phyloP scores from a whole-genome alignment of 495 filamentous ascomycete species.

The Aspergillus avenaceus region DNA sequence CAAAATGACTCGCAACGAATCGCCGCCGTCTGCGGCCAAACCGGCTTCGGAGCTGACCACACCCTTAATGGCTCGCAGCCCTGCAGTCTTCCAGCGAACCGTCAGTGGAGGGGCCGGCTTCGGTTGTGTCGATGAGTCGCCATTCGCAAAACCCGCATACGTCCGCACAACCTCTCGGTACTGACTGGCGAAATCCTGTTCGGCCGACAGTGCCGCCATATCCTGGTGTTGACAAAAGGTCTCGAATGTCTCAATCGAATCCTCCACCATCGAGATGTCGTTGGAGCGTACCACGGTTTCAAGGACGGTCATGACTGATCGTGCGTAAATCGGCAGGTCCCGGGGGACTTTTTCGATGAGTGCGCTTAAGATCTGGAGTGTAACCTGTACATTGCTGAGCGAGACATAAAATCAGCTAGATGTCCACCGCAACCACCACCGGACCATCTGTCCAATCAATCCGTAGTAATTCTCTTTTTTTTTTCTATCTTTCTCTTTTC shows the following conservation, averaged over 20 bases:
- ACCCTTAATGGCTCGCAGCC: conserved; percentile 72
- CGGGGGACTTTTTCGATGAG: conserved; percentile 88
- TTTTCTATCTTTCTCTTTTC: background rate
- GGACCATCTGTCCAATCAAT: background rate
- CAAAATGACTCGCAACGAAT: conserved; percentile 68
- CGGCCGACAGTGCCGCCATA: conserved; percentile 67
- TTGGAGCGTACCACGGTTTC: conserved; percentile 70
- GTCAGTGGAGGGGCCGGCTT: conserved; percentile 64
- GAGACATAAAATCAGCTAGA: conserved; percentile 3
- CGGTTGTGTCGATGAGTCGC: conserved; percentile 26
- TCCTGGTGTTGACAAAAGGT: conserved; percentile 81
- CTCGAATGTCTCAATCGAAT: conserved; percentile 76
- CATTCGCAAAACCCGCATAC: conserved; percentile 72
- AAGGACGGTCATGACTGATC: conserved; percentile 74
- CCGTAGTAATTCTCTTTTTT: background rate
- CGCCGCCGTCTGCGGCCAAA: conserved; percentile 66
- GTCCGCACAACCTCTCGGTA: conserved; percentile 73
- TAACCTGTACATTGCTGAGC: conserved; percentile 83
- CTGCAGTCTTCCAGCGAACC: conserved; percentile 79
- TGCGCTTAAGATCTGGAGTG: conserved; percentile 79
- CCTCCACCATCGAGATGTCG: conserved; percentile 85
- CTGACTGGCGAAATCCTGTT: conserved; percentile 76
- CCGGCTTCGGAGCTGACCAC: conserved; percentile 69
- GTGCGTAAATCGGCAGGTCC: conserved; percentile 82
- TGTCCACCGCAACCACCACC: background rate